Percentiles rank a stretch among this genome's conserved stretches.
These are phyloP conservation scores for Monilinia laxa DNA, from an alignment of 2,329 filamentous ascomycete species.

Conservation along the genomic window DNA sequence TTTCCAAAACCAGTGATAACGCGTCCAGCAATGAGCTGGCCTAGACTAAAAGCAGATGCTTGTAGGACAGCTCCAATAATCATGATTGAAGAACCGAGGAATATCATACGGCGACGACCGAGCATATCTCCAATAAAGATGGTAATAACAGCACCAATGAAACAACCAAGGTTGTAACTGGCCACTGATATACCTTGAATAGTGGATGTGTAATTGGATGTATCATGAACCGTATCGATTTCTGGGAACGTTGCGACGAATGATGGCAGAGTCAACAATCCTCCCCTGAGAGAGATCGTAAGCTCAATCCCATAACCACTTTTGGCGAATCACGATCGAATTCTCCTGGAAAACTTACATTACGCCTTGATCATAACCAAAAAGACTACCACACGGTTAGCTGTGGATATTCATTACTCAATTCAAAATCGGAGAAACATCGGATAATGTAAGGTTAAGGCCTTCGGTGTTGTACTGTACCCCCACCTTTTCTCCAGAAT, in stretches of 20 bases:
- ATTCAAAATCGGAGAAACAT: slow-evolving; percentile 9
- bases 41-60: slow-evolving; percentile 46
- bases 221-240: slow-evolving; percentile 24
- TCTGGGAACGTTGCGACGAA: slow-evolving; percentile 22
- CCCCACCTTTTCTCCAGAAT: slow-evolving; percentile 1
- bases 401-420: neutral
- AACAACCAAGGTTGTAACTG: slow-evolving; percentile 48
- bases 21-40: slow-evolving; percentile 64
- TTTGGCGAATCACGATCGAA: neutral
- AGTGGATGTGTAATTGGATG: slow-evolving; percentile 18
- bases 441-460: slow-evolving; percentile 3
- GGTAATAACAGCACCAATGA: slow-evolving; percentile 45
- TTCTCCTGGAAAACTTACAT: neutral
- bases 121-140: slow-evolving; percentile 39
- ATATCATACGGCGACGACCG: slow-evolving; percentile 40
- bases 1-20: slow-evolving; percentile 74
- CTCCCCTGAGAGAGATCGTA: slow-evolving; percentile 46
- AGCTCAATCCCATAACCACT: neutral
- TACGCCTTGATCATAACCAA: slow-evolving; percentile 48
- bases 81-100: slow-evolving; percentile 33
- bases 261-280: slow-evolving; percentile 44
- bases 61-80: slow-evolving; percentile 35
- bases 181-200: slow-evolving; percentile 22
- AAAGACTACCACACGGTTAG: slow-evolving; percentile 35
- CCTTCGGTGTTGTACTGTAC: neutral